These are phyloP conservation scores for Geranium incanum DNA, from an alignment of 441 rosid genomes.

Conservation along the genomic window DNA sequence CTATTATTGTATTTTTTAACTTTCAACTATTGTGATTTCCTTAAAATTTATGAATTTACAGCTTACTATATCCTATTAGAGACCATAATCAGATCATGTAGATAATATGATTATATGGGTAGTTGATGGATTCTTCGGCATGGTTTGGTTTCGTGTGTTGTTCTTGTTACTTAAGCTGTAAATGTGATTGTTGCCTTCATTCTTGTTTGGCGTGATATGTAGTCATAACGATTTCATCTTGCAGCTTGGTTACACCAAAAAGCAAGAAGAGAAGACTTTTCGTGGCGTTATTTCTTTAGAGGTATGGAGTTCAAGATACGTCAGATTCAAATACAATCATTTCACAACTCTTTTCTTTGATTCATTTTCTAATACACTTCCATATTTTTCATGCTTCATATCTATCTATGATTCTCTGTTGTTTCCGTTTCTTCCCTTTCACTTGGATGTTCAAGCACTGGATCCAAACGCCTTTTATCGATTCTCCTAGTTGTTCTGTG, in stretches of 20 bases:
- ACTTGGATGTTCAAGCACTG: constrained; percentile 6
- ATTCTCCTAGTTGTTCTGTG: not conserved
- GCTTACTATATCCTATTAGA: not conserved
- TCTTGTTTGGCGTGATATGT: constrained; percentile 15
- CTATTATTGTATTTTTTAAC: not conserved
- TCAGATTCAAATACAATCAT: constrained; percentile 12
- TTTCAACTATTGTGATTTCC: not conserved
- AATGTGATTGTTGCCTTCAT: not conserved
- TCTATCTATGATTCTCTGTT: constrained; percentile 4
- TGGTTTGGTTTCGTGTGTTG: not conserved
- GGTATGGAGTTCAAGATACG: constrained; percentile 35
- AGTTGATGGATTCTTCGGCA: not conserved
- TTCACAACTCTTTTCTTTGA: not conserved
- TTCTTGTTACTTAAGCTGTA: not conserved
- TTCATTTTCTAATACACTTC: not conserved
- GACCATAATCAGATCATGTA: not conserved
- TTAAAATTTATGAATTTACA: not conserved
- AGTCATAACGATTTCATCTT: constrained; percentile 17
- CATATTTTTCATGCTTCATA: not conserved
- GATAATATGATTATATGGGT: not conserved
- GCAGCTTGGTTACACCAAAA: constrained; percentile 96
- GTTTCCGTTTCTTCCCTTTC: not conserved
- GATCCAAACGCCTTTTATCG: not conserved
- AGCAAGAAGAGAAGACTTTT: constrained; percentile 88
- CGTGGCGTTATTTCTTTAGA: constrained; percentile 91